These are phyloP conservation scores for Monosporascus sp. DNA, from an alignment of 2,329 filamentous ascomycete genomes.

Conservation along the genomic window DNA sequence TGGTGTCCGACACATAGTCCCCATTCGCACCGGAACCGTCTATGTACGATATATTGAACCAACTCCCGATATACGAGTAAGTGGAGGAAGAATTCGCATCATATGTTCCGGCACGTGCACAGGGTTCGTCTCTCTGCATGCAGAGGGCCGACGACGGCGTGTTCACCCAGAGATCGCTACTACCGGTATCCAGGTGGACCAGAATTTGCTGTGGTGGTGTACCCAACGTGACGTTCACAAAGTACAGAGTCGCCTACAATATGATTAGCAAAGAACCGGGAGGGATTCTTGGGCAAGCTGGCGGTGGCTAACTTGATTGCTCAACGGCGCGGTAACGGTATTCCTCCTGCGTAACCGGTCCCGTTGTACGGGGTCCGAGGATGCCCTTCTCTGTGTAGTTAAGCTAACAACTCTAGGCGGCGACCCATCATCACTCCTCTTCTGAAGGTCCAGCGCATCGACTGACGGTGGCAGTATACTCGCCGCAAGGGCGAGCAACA, in stretches of 20 bases:
- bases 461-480: conserved; percentile 19
- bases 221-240: conserved; percentile 57
- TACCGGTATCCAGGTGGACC: conserved; percentile 63
- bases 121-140: conserved; percentile 41
- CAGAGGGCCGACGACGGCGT: conserved; percentile 59
- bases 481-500: conserved; percentile 20
- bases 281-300: not conserved
- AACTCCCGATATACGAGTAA: conserved; percentile 65
- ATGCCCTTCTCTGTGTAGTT: conserved; percentile 34
- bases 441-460: conserved; percentile 22
- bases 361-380: conserved; percentile 37
- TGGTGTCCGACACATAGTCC: conserved; percentile 74
- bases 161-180: conserved; percentile 70
- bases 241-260: conserved; percentile 56
- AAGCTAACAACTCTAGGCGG: conserved; percentile 42
- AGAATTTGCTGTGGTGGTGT: conserved; percentile 55
- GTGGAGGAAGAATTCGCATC: conserved; percentile 67
- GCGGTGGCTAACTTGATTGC: conserved; percentile 47
- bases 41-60: conserved; percentile 85
- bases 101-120: conserved; percentile 62
- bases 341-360: conserved; percentile 43
- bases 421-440: conserved; percentile 4
- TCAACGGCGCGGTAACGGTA: conserved; percentile 40
- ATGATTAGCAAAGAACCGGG: conserved; percentile 13
- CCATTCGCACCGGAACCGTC: conserved; percentile 74